Evolutionary conservation across 441 rosid genomes (phyloP).

Genomic region (Melastoma candidum): DNA sequence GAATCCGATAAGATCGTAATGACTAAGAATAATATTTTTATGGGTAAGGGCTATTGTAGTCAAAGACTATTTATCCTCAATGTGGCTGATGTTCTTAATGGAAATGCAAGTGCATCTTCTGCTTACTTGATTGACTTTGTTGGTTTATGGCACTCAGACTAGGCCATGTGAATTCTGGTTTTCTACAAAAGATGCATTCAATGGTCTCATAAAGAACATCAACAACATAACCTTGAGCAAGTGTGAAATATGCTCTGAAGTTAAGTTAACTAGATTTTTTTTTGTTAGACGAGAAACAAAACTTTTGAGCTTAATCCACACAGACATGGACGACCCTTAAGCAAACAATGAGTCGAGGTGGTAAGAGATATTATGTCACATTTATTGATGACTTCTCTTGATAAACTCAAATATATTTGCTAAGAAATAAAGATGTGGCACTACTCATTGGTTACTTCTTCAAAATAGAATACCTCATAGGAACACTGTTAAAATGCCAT

Average conservation of each 20-base stretch:
- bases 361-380: too few relatives aligned
- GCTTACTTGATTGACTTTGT: conserved; percentile 4
- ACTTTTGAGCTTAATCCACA: too few relatives aligned
- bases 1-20: background rate
- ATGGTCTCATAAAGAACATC: background rate
- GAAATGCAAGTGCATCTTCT: conserved; percentile 3
- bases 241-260: conserved; percentile 1
- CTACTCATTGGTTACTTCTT: too few relatives aligned
- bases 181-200: background rate
- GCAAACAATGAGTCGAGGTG: too few relatives aligned
- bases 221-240: background rate
- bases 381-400: too few relatives aligned
- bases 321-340: too few relatives aligned
- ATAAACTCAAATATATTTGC: background rate
- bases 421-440: background rate
- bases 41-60: conserved; percentile 2
- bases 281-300: too few relatives aligned
- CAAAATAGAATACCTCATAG: too few relatives aligned
- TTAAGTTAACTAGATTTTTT: background rate
- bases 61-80: background rate
- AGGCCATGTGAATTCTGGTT: background rate
- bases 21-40: background rate
- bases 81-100: background rate
- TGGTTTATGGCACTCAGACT: conserved; percentile 6
- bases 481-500: too few relatives aligned